Conservation (phyloP, 2,329 filamentous ascomycete species). For the Talaromyces sp. region DNA sequence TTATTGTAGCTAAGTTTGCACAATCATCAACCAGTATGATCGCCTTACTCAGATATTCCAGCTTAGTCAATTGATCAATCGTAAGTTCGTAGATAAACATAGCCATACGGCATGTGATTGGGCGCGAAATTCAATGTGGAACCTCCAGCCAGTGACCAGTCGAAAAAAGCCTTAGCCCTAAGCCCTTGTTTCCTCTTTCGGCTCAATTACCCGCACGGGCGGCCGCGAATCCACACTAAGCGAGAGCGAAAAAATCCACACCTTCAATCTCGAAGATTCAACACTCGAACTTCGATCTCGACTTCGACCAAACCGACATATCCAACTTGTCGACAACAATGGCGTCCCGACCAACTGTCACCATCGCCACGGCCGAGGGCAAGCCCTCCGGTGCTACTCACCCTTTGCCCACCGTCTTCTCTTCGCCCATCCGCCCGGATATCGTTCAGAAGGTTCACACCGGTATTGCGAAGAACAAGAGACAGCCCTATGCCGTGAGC, state of each 20-base stretch:
- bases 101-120: neutral
- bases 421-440: slow-evolving; percentile 93
- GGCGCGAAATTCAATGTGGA: neutral
- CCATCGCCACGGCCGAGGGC: slow-evolving; percentile 95
- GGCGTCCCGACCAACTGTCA: slow-evolving; percentile 96
- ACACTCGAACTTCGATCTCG: slow-evolving; percentile 29
- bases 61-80: neutral
- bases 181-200: slow-evolving; percentile 17
- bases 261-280: slow-evolving; percentile 20
- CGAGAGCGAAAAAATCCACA: slow-evolving; percentile 42
- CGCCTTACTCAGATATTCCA: neutral
- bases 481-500: slow-evolving; percentile 98
- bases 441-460: slow-evolving; percentile 96
- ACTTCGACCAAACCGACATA: slow-evolving; percentile 37
- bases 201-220: slow-evolving; percentile 11
- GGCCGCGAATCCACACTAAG: slow-evolving; percentile 31
- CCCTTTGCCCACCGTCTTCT: slow-evolving; percentile 95
- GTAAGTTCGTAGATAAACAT: neutral
- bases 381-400: slow-evolving; percentile 82
- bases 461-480: slow-evolving; percentile 99
- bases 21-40: neutral
- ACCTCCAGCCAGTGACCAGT: neutral
- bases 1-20: neutral
- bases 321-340: slow-evolving; percentile 56
- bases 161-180: slow-evolving; percentile 10